Conservation (phyloP, 75 land plant species). For the Pinus tabuliformis region DNA sequence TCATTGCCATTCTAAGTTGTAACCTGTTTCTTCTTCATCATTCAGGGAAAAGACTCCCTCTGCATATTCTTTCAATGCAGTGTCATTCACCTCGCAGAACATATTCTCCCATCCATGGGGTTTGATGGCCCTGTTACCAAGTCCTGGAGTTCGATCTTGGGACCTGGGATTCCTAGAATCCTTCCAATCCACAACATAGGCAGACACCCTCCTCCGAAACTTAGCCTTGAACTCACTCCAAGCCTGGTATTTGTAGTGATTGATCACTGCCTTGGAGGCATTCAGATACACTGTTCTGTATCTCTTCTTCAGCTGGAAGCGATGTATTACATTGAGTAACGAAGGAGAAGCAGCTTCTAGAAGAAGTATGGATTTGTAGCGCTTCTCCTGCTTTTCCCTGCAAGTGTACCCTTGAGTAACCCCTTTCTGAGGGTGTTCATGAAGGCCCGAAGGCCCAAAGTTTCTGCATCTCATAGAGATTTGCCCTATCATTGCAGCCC, state of each 20-base stretch:
- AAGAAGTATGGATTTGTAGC: conserved; percentile 77
- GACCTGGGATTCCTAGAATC: conserved; percentile 47
- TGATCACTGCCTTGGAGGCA: conserved; percentile 36
- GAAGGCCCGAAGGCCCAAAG: conserved; percentile 71
- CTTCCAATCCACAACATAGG: conserved; percentile 83
- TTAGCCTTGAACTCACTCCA: conserved; percentile 79
- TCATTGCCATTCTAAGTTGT: no score
- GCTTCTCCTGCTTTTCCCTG: conserved; percentile 32
- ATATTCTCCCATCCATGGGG: conserved; percentile 52
- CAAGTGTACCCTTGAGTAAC: conserved; percentile 92
- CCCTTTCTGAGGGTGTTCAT: conserved; percentile 47
- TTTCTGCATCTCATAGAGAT: conserved; percentile 49
- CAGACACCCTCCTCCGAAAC: conserved; percentile 76
- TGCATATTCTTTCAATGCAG: conserved; percentile 26
- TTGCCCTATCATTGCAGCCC: conserved; percentile 31
- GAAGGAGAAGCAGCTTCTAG: conserved; percentile 30
- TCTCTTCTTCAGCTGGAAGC: conserved; percentile 45
- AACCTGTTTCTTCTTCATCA: no score
- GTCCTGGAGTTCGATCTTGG: conserved; percentile 71
- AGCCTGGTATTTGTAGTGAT: conserved; percentile 95
- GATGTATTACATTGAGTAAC: conserved; percentile 68
- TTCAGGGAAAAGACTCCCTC: background rate
- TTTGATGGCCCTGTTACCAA: conserved; percentile 56
- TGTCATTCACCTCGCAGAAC: conserved; percentile 72
- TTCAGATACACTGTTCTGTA: conserved; percentile 15